phyloP scores from a whole-genome alignment of 495 filamentous ascomycete species.

The Polyplosphaeria fusca region DNA sequence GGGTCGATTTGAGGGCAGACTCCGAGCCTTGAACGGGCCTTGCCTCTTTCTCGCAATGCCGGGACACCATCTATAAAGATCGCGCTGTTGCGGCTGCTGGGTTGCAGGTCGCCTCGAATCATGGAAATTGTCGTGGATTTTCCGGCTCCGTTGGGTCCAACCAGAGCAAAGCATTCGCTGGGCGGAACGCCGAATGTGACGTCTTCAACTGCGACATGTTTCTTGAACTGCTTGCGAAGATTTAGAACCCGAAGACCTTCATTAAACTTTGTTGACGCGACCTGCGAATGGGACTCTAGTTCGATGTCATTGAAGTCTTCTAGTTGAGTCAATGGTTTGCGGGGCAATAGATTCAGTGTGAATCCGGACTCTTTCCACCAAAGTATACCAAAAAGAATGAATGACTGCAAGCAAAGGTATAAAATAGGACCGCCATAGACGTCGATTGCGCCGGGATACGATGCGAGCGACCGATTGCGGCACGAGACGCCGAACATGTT shows the following conservation, averaged over 20 bases:
- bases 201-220: constrained; percentile 39
- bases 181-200: constrained; percentile 40
- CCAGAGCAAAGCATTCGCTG: constrained; percentile 40
- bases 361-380: too few species aligned
- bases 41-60: constrained; percentile 8
- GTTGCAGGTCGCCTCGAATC: constrained; percentile 31
- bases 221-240: constrained; percentile 38
- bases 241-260: constrained; percentile 62
- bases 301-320: constrained; percentile 49
- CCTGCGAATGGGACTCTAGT: constrained; percentile 49
- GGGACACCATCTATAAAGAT: constrained; percentile 21
- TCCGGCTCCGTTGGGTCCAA: constrained; percentile 39
- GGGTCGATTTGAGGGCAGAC: constrained; percentile 47
- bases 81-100: constrained; percentile 7
- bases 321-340: background rate
- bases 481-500: constrained; percentile 77
- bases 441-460: constrained; percentile 66
- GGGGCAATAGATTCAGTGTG: too few species aligned
- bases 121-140: constrained; percentile 33
- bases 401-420: constrained; percentile 67
- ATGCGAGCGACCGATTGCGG: constrained; percentile 54
- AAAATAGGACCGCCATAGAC: constrained; percentile 77
- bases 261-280: constrained; percentile 46
- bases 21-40: constrained; percentile 24
- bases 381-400: constrained; percentile 64